Base-by-base conservation (phyloP, 2,329 filamentous ascomycete genomes). In the Cyanodermella asteris region DNA sequence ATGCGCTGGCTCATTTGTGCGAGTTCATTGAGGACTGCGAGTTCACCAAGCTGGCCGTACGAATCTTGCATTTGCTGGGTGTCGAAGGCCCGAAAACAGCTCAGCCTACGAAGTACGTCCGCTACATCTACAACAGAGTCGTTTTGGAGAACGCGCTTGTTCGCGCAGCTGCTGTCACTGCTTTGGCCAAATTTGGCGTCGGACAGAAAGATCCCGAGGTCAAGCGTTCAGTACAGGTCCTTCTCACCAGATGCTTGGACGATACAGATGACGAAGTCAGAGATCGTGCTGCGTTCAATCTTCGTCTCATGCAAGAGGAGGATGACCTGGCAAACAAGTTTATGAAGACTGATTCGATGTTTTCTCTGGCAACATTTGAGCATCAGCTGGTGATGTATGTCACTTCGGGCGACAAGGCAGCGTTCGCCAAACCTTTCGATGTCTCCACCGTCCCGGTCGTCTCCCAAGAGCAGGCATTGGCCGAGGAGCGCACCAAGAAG, bases 1-100 rank as follows among this genome's bases (percentile, higher is more conserved):
- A 74, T 36, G 55, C 87, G 11, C 67, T 97, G 24, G 78, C 84
- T 9, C 87, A 94, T 43, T 67, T 97, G 13, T 94, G 87, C 55
- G 87, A 97, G 47, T 97, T 97, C 46, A 97, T 97, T 36, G 87
- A 97, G 51, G 87, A 97, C 47, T 97, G 87, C 55, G 87, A 97
- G 47, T 97, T 94, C 50, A 93, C 87, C 15, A 97, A 97, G 55
- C 62, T 97, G 33, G 84, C 87, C 16, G 84, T 97, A 23, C 73
- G 87, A 31, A 90, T 97, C 38, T 57, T 97, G 28, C 84, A 97
- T 50, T 65, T 97, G 12, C 72, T 97, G 21, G 87, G 87, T 40
- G 63, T 84, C 15, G 87, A 97, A 54, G 87, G 87, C 1, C 87
- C 87, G 34, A 91, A 87, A 56, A 93, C 84, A 3, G 72, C 77